Evolutionary conservation across 2,329 filamentous ascomycete genomes (phyloP).

Genomic region (Xylariomycetidae sp.): DNA sequence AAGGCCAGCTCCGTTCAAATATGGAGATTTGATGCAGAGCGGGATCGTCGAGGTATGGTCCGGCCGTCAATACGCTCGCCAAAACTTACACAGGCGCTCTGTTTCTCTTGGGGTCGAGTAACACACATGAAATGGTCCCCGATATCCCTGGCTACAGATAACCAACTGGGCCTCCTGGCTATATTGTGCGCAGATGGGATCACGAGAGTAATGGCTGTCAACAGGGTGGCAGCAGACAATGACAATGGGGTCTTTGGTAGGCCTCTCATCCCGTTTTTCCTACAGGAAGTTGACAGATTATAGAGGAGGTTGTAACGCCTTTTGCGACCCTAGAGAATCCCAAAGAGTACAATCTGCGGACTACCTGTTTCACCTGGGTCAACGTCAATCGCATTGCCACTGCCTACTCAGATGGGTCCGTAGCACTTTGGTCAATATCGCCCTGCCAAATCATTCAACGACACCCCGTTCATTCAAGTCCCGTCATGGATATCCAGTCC

Average conservation of each 20-base stretch:
- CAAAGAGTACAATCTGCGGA: slow-evolving; percentile 42
- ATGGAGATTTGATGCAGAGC: slow-evolving; percentile 40
- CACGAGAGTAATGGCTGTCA: slow-evolving; percentile 44
- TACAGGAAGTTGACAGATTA: slow-evolving; percentile 17
- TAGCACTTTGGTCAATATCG: slow-evolving; percentile 52
- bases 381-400: slow-evolving; percentile 50
- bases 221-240: slow-evolving; percentile 20
- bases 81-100: slow-evolving; percentile 38
- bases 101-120: slow-evolving; percentile 47
- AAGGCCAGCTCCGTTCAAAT: slow-evolving; percentile 47
- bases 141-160: slow-evolving; percentile 27
- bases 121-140: slow-evolving; percentile 52
- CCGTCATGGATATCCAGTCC: slow-evolving; percentile 50
- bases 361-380: slow-evolving; percentile 52
- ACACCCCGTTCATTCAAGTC: slow-evolving; percentile 48
- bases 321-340: slow-evolving; percentile 40
- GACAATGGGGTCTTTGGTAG: slow-evolving; percentile 34
- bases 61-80: slow-evolving; percentile 32
- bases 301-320: slow-evolving; percentile 42
- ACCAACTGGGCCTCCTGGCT: slow-evolving; percentile 38
- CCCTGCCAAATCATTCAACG: slow-evolving; percentile 46
- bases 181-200: slow-evolving; percentile 47
- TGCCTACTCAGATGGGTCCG: slow-evolving; percentile 52
- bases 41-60: slow-evolving; percentile 24
- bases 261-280: slow-evolving; percentile 9